Evolutionary conservation across 805 yeast species (phyloP), one percentile per base, ranked within the genome.

Genomic region (Ogataea neopini): DNA sequence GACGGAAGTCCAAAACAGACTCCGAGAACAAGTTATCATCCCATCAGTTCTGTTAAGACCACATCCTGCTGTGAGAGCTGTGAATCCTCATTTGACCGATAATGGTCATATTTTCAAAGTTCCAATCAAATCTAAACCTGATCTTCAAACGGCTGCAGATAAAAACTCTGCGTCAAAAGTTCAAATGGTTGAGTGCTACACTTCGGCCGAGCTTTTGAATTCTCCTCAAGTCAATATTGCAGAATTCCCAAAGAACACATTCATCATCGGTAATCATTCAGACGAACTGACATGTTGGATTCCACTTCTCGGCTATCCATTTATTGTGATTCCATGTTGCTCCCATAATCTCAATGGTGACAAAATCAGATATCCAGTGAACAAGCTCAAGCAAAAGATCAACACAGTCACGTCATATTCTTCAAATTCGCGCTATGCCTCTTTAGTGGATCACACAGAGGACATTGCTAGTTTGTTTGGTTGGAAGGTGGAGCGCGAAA

Each of bases 241-340:
- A 1, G 85, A 83, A 42, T 86, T 85, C 51, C 83, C 88, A 0
- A 63, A 70, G 18, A 77, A 84, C 56, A 84, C 96, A 0, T 92
- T 92, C 59, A 67, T 91, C 29, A 90, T 92, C 38, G 98, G 98
- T 1, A 92, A 92, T 63, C 98, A 92, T 62, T 87, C 96, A 1
- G 98, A 92, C 64, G 98, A 92, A 62, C 74, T 92, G 47, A 91
- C 97, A 0, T 86, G 96, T 55, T 92, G 98, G 97, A 83, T 92
- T 30, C 98, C 98, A 3, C 69, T 92, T 9, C 68, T 92, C 9
- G 90, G 89, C 0, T 86, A 76, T 52, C 96, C 97, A 6, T 92
- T 88, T 63, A 72, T 92, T 73, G 96, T 89, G 8, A 88, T 92
- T 35, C 98, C 98, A 9, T 92, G 98, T 64, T 92, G 98, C 64